phyloP scores from a whole-genome alignment of 164 flowering plant genomes.

The Vitis rupestris region DNA sequence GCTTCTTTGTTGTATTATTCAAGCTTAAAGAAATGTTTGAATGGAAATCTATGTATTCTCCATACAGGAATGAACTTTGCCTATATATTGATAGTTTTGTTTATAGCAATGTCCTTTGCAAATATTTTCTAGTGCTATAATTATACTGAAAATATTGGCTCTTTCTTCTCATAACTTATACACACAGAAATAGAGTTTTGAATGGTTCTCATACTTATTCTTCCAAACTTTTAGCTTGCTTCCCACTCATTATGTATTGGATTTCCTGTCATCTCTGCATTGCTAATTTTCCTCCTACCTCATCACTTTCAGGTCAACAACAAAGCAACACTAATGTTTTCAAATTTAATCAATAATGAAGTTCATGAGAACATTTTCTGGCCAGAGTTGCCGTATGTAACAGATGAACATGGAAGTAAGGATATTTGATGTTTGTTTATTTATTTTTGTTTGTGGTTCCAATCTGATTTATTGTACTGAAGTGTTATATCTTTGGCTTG shows the following conservation, averaged over 20 bases:
- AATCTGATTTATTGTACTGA: constrained; percentile 4
- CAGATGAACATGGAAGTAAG: constrained; percentile 95
- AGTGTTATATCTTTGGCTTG: constrained; percentile 15
- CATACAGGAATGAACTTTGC: too few relatives aligned
- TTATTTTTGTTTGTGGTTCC: constrained; percentile 1
- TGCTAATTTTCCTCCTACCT: constrained; percentile 16
- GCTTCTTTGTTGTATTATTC: too few relatives aligned
- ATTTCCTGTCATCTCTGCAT: background rate
- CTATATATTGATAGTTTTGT: too few relatives aligned
- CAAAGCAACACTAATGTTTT: constrained; percentile 81
- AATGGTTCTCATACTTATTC: too few relatives aligned
- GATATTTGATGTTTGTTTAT: constrained; percentile 8
- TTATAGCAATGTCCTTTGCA: too few relatives aligned
- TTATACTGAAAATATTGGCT: too few relatives aligned
- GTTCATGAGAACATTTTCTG: constrained; percentile 75
- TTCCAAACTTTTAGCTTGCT: too few relatives aligned
- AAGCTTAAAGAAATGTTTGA: too few relatives aligned
- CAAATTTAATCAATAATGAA: constrained; percentile 55
- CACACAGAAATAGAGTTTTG: too few relatives aligned
- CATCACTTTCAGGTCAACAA: constrained; percentile 60
- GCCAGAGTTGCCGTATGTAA: constrained; percentile 85
- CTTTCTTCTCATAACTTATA: too few relatives aligned
- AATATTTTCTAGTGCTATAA: too few relatives aligned
- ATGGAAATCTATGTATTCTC: too few relatives aligned
- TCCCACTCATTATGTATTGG: background rate